Base-by-base conservation (phyloP, 345 rosid species). In the Eucalyptus polybractea region DNA sequence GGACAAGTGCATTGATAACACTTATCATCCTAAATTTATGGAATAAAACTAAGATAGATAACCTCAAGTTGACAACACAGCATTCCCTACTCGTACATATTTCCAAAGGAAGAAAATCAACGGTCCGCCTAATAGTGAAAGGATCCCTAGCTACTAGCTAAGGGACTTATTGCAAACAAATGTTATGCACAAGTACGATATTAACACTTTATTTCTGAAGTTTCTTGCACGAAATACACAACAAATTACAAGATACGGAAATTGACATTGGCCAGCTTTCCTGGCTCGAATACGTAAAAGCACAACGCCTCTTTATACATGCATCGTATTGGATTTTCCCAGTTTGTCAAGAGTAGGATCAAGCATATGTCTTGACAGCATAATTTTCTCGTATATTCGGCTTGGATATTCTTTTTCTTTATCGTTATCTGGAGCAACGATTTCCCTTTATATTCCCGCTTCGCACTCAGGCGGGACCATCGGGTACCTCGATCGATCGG, bases 391-490 rank as follows among this genome's bases (percentile, higher is more conserved):
- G 45, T 37, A 76, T 40, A 76, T 76, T 76, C 40, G 47, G 83
- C 83, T 76, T 76, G 14, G 45, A 40, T 10, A 72, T 37, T 42
- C 13, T 11, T 33, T 9, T 19, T 42, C 13, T 37, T 76, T 21
- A 42, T 76, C 47, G 5, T 76, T 76, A 22, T 37, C 25, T 76
- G 83, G 83, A 6, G 83, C 29, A 37, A 25, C 27, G 42, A 76
- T 19, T 76, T 76, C 83, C 40, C 47, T 11, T 86, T 40, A 97
- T 81, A 95, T 93, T 56, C 99, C 97, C 87, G 96, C 96, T 21
- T 37, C 31, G 90, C 99, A 97, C 93, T 97, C 99, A 6, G 93
- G 93, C 33, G 99, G 99, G 83, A 96, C 86, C 49, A 94, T 95
- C 1, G 98, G 98, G 93, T 92, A 94, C 50, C 99, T 94, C 42